Percentiles rank a stretch among this genome's conserved stretches.
phyloP scores from a whole-genome alignment of 2,329 filamentous ascomycete genomes.

The Rhynchosporium graminicola region DNA sequence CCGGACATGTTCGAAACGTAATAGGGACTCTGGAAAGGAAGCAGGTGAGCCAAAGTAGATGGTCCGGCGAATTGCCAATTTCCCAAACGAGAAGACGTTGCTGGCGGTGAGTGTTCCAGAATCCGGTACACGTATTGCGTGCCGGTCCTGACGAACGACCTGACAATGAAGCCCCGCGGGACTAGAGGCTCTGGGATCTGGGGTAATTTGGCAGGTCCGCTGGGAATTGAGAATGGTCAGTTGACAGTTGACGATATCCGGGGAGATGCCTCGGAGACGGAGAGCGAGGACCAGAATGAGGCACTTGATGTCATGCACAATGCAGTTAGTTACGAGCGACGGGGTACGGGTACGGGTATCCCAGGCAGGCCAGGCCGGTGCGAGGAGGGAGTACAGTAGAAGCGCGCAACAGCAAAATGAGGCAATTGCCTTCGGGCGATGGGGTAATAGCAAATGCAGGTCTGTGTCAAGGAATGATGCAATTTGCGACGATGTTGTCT shows the following conservation, averaged over 20 bases:
- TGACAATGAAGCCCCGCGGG: not conserved
- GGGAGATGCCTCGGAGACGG: conserved; percentile 22
- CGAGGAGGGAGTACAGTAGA: too few species aligned
- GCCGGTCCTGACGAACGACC: conserved; percentile 21
- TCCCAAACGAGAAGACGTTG: conserved; percentile 12
- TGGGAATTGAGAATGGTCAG: conserved; percentile 14
- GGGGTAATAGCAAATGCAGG: conserved; percentile 35
- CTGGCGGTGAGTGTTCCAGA: conserved; percentile 20
- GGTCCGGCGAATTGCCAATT: conserved; percentile 10
- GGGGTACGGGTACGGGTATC: conserved; percentile 8
- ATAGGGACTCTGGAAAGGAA: conserved; percentile 23
- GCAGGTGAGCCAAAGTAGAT: conserved; percentile 22
- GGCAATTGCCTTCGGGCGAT: conserved; percentile 4
- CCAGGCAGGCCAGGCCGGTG: not conserved
- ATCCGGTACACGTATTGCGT: conserved; percentile 20
- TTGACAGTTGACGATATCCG: conserved; percentile 34
- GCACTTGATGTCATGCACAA: conserved; percentile 19
- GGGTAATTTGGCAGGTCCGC: not conserved
- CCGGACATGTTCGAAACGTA: conserved; percentile 34
- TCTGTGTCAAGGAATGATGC: conserved; percentile 34
- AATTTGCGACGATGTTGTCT: conserved; percentile 18
- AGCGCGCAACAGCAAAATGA: not conserved
- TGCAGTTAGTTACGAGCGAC: not conserved
- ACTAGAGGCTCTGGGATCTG: conserved; percentile 4
- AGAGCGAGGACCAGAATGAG: not conserved